Percentiles rank a stretch among this genome's conserved stretches.
Conservation (phyloP, 805 yeast genomes). For the Pichia pseudocactophila region DNA sequence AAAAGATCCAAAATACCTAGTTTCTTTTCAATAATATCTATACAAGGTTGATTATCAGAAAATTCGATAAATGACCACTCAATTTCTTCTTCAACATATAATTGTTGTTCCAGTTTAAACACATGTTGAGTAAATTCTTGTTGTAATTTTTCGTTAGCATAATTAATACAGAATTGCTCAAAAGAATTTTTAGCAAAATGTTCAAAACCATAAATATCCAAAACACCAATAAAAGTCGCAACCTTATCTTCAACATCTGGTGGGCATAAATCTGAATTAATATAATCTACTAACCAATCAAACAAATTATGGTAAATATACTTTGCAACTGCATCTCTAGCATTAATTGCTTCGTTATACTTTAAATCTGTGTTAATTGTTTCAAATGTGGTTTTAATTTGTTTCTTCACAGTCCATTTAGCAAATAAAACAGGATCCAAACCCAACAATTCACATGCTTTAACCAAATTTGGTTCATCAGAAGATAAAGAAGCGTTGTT, state of each 20-base stretch:
- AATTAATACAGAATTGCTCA: constrained; percentile 95
- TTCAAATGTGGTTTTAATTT: constrained; percentile 85
- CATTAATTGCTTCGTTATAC: constrained; percentile 76
- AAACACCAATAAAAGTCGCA: constrained; percentile 72
- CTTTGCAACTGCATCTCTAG: constrained; percentile 95
- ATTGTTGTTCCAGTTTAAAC: constrained; percentile 94
- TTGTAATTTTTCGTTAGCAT: constrained; percentile 93
- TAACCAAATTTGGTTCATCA: constrained; percentile 78
- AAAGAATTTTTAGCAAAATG: constrained; percentile 91
- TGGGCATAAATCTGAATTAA: constrained; percentile 75
- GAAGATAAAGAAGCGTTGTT: constrained; percentile 72
- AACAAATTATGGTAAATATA: constrained; percentile 86
- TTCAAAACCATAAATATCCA: constrained; percentile 96
- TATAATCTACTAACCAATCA: constrained; percentile 88
- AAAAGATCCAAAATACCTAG: constrained; percentile 80
- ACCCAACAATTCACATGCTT: constrained; percentile 79
- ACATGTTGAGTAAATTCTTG: constrained; percentile 97
- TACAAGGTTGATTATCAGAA: constrained; percentile 95
- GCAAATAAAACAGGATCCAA: constrained; percentile 65
- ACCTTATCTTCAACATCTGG: constrained; percentile 53
- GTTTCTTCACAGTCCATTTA: constrained; percentile 89
- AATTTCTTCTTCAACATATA: constrained; percentile 82
- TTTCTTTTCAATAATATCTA: constrained; percentile 80
- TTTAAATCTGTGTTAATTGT: constrained; percentile 78
- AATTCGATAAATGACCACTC: constrained; percentile 96